These are phyloP conservation scores for Suillus ampliporus DNA, from an alignment of 768 basidiomycete genomes.

Conservation along the genomic window DNA sequence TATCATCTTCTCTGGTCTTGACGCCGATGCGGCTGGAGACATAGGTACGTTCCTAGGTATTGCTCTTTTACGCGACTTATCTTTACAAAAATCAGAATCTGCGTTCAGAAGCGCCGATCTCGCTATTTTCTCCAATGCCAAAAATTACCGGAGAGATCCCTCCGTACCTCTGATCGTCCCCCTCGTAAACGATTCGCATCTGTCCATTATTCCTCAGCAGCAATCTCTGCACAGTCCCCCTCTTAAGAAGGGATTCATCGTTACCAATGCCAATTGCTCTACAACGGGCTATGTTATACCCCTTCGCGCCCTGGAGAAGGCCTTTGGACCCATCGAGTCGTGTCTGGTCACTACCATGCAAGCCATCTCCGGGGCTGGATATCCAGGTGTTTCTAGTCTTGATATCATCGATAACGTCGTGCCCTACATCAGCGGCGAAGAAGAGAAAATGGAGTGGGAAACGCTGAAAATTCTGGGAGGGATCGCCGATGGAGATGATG, in stretches of 20 bases:
- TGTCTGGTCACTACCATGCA: constrained; percentile 96
- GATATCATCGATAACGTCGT: constrained; percentile 97
- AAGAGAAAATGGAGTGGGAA: constrained; percentile 99
- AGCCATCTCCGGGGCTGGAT: constrained; percentile 97
- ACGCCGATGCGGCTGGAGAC: constrained; percentile 92
- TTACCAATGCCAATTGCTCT: constrained; percentile 98
- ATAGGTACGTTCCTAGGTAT: constrained; percentile 62
- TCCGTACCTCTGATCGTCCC: constrained; percentile 95
- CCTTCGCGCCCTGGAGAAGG: constrained; percentile 85
- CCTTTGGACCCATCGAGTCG: constrained; percentile 93
- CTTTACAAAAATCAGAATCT: constrained; percentile 57
- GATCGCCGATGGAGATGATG: constrained; percentile 59
- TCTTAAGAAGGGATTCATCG: constrained; percentile 87
- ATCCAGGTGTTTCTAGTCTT: constrained; percentile 88
- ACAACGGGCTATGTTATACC: constrained; percentile 94
- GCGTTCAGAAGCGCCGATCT: constrained; percentile 88
- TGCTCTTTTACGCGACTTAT: constrained; percentile 7
- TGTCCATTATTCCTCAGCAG: constrained; percentile 86
- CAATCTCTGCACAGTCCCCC: constrained; percentile 68
- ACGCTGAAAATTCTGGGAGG: constrained; percentile 96
- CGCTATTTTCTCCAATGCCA: constrained; percentile 96
- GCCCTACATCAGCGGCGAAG: constrained; percentile 91
- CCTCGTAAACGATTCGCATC: constrained; percentile 88
- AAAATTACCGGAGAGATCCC: constrained; percentile 92
- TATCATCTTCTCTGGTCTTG: constrained; percentile 94